Conservation (phyloP, 768 basidiomycete genomes). For the Suillus spraguei region DNA sequence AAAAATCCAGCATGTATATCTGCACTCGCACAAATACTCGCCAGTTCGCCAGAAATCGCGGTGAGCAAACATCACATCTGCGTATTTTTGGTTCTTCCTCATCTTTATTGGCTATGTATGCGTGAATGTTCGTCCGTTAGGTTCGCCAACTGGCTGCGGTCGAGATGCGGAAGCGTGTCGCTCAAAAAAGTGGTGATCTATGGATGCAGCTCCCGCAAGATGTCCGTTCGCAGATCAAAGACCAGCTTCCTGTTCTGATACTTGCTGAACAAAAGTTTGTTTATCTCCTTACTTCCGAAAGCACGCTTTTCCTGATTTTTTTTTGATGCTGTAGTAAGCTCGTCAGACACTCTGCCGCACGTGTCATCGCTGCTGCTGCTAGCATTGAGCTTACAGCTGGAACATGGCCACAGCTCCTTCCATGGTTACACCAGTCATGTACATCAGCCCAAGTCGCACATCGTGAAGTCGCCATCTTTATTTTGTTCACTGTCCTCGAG, state of each 20-base stretch:
- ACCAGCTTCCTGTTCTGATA: conserved; percentile 75
- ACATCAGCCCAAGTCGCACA: conserved; percentile 67
- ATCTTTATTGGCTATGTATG: neutral
- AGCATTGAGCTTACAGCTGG: conserved; percentile 79
- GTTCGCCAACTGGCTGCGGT: conserved; percentile 97
- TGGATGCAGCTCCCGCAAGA: conserved; percentile 75
- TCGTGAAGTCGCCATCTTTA: conserved; percentile 91
- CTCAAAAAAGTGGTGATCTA: conserved; percentile 74
- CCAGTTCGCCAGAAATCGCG: conserved; percentile 78
- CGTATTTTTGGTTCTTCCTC: conserved; percentile 14
- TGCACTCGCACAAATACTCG: conserved; percentile 85
- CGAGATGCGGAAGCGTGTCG: conserved; percentile 92
- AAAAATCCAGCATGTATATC: conserved; percentile 89
- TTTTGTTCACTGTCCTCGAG: conserved; percentile 90
- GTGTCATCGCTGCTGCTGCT: conserved; percentile 92
- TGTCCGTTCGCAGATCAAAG: conserved; percentile 83
- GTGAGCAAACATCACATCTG: conserved; percentile 50
- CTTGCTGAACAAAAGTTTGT: conserved; percentile 77
- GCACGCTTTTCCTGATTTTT: neutral
- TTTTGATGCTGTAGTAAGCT: conserved; percentile 58
- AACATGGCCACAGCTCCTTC: conserved; percentile 86
- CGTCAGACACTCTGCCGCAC: conserved; percentile 90
- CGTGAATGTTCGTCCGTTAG: conserved; percentile 40
- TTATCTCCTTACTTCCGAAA: neutral
- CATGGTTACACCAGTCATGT: conserved; percentile 82